Base-by-base conservation (phyloP, 345 rosid species). In the Triadica sebifera region DNA sequence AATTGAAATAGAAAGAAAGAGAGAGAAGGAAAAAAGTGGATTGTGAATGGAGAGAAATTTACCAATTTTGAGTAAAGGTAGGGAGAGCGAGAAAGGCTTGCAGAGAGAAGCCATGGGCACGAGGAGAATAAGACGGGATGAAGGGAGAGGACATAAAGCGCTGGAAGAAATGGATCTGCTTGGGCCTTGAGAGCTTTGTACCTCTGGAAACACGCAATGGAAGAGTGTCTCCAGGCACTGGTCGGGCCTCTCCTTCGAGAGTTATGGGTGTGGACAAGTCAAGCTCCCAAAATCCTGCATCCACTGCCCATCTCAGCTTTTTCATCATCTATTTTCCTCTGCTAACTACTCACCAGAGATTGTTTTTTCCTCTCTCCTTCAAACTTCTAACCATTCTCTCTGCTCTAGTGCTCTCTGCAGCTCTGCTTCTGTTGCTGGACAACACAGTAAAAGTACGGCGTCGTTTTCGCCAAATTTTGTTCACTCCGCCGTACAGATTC, bases 191-290 rank as follows among this genome's bases (percentile, higher is more conserved):
- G 41, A 95, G 90, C 39, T 78, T 83, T 38, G 85, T 83, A 66
- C 95, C 97, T 83, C 97, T 85, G n/a, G 91, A 86, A 22, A 92
- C 39, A n/a, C 97, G 97, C 5, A 91, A 75, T 2, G 97, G 95
- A 39, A 88, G 84, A 11, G 92, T 84, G 70, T 86, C 85, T 7
- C 86, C 93, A 0, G 97, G 84, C 12, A 88, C 93, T 3, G 97
- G 82, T 43, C 89, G 86, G 19, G 95, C 94, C 17, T 78, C 82
- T 45, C 90, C 94, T 65, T 95, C 97, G 0, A 95, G 83, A 10
- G 96, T 91, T 49, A 67, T 67, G 10, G 98, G 98, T 24, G 98
- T 93, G 2, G 99, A 91, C 63, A 78, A 61, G 71, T 89, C 99
- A 69, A 87, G 82, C 76, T 93, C 97, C 99, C 99, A 93, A 37